Percentiles rank a stretch among this genome's conserved stretches.
Evolutionary conservation across 495 filamentous ascomycete species (phyloP).

Genomic region (Aeminium ludgeri): DNA sequence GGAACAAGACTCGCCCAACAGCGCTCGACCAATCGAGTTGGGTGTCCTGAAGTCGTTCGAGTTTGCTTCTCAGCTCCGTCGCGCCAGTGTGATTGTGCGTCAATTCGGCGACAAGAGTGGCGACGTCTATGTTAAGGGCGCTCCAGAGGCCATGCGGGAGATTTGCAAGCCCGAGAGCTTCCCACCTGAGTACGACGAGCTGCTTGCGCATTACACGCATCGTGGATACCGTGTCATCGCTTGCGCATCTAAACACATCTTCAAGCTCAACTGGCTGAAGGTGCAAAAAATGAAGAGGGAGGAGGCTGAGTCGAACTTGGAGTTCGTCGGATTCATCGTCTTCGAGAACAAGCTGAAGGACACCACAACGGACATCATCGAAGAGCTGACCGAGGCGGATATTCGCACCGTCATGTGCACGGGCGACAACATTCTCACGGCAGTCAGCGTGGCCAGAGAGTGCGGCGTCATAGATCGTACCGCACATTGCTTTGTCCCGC

Average conservation of each 20-base stretch:
- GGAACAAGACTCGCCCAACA: conserved; percentile 16
- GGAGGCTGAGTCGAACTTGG: conserved; percentile 65
- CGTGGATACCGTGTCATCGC: conserved; percentile 95
- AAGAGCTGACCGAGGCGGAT: conserved; percentile 66
- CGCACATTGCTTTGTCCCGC: conserved; percentile 82
- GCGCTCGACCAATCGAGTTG: conserved; percentile 46
- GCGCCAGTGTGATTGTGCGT: conserved; percentile 82
- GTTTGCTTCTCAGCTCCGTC: conserved; percentile 87
- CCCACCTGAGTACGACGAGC: conserved; percentile 75
- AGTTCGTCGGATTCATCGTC: conserved; percentile 89
- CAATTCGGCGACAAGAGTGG: conserved; percentile 65
- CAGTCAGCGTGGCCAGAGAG: conserved; percentile 89
- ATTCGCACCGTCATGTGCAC: conserved; percentile 95
- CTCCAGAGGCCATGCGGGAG: conserved; percentile 86
- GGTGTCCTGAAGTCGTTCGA: conserved; percentile 81
- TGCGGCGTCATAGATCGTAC: conserved; percentile 65
- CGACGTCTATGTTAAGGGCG: conserved; percentile 87
- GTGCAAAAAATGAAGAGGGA: conserved; percentile 79
- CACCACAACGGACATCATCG: conserved; percentile 56
- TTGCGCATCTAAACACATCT: conserved; percentile 76
- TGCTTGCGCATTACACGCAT: conserved; percentile 78
- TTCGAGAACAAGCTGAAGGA: conserved; percentile 98
- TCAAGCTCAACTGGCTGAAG: conserved; percentile 78
- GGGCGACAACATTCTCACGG: conserved; percentile 95
- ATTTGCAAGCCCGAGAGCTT: conserved; percentile 76